These are phyloP conservation scores for Penicillium corylophilum DNA, from an alignment of 2,329 filamentous ascomycete species.

Conservation along the genomic window DNA sequence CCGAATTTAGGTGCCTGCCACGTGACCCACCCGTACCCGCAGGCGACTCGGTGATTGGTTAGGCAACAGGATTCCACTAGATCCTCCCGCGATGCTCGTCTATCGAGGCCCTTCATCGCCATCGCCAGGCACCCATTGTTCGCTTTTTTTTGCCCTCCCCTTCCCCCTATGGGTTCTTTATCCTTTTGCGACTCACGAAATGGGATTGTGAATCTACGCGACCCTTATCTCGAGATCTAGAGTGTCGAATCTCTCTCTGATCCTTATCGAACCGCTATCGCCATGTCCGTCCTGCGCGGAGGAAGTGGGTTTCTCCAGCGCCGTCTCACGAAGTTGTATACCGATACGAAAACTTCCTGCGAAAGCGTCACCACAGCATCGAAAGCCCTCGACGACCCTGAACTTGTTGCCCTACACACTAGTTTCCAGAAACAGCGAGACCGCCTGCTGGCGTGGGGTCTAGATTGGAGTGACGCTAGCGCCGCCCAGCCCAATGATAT, in stretches of 20 bases:
- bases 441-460: conserved; percentile 62
- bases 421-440: conserved; percentile 65
- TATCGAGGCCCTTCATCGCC: conserved; percentile 21
- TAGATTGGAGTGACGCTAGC: conserved; percentile 65
- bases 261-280: conserved; percentile 20
- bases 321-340: conserved; percentile 61
- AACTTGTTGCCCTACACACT: conserved; percentile 57
- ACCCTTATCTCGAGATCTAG: conserved; percentile 8
- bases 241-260: conserved; percentile 15
- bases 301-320: conserved; percentile 44
- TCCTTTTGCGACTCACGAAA: conserved; percentile 10
- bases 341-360: conserved; percentile 63
- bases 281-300: conserved; percentile 49
- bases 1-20: conserved; percentile 32
- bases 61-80: conserved; percentile 44
- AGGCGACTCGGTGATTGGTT: conserved; percentile 35
- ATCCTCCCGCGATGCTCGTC: conserved; percentile 24
- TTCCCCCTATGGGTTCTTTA: conserved; percentile 9
- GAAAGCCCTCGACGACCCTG: conserved; percentile 51
- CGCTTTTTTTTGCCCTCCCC: conserved; percentile 3
- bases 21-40: conserved; percentile 18
- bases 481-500: conserved; percentile 59
- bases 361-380: conserved; percentile 53
- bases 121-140: conserved; percentile 23
- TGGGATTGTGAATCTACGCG: conserved; percentile 13